Evolutionary conservation across 2,329 filamentous ascomycete species (phyloP).

Genomic region (Hymenoscyphus repandus): DNA sequence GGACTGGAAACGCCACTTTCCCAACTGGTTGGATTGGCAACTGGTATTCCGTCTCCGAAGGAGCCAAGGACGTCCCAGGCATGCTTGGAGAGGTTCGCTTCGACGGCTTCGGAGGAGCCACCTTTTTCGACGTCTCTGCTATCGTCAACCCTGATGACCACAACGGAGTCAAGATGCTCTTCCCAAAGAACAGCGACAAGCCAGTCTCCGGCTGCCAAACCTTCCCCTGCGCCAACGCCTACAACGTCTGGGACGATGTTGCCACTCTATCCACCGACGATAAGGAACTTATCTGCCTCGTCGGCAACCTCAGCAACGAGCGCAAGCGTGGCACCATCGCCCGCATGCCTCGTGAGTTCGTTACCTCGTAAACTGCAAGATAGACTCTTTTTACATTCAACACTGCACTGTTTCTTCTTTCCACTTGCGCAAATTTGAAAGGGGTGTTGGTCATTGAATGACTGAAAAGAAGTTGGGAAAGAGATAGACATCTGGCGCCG

Average conservation of each 20-base stretch:
- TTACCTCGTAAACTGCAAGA: background rate
- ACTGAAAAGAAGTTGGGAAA: background rate
- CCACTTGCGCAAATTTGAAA: background rate
- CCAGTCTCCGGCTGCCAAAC: conserved; percentile 45
- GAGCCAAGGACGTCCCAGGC: conserved; percentile 37
- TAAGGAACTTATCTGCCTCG: conserved; percentile 42
- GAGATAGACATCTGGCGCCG: background rate
- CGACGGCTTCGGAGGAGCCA: conserved; percentile 42
- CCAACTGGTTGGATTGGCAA: conserved; percentile 39
- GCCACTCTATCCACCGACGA: conserved; percentile 49
- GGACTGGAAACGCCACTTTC: conserved; percentile 35
- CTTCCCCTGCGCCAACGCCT: conserved; percentile 50
- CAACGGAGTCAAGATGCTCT: conserved; percentile 50
- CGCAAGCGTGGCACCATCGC: background rate
- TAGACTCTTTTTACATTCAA: background rate
- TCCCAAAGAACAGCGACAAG: conserved; percentile 35
- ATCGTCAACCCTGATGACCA: conserved; percentile 48
- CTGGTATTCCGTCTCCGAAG: conserved; percentile 41
- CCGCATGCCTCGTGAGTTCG: background rate
- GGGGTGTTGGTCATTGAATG: background rate
- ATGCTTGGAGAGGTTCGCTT: conserved; percentile 50
- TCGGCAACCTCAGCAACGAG: conserved; percentile 20
- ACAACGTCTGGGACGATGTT: conserved; percentile 49
- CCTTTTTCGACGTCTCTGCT: conserved; percentile 55
- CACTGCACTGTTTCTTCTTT: background rate